Evolutionary conservation across 352 stramenopile species (phyloP), one percentile per base, ranked within the genome.

Genomic region (Peronosclerospora sorghi): DNA sequence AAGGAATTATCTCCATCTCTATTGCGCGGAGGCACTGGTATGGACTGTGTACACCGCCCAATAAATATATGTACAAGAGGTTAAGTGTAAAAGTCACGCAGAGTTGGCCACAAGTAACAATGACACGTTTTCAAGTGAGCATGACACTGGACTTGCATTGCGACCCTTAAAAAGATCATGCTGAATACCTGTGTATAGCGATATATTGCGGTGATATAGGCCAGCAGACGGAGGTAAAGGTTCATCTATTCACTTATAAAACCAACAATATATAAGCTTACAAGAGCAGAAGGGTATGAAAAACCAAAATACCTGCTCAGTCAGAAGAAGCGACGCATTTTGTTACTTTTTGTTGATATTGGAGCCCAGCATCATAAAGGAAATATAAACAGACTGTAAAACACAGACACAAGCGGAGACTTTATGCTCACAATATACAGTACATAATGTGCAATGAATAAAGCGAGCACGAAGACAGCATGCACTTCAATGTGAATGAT

Each of bases 321-420:
- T 95, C 45, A 95, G 54, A 41, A 95, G 65, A 27, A 95, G 63
- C 51, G 78, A 88, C n/a, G 81, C 92, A 68, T 95, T 92, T 39
- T 92, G 73, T 53, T 94, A 95, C 59, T 90, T 94, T 48, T 83
- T 81, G 59, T 95, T 95, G 54, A 92, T 94, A 51, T 85, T 77
- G 29, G 78, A 90, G 41, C 83, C 83, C 30, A 95, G 67, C 68
- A 90, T 93, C 73, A 93, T 89, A 51, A 93, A 95, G 44, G 77
- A 48, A 95, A 64, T 59, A 95, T 80, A 51, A 93, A 95, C 20
- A 92, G 73, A 47, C 79, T 86, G 48, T 13, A 28, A 40, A 8
- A 18, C 7, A n/a, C 27, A n/a, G 12, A 28, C 27, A 12, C 17
- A 24, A 24, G 8, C 2, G 5, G 9, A 12, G 32, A 19, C n/a